phyloP scores from a whole-genome alignment of 345 rosid species.

The Barbarea vulgaris region DNA sequence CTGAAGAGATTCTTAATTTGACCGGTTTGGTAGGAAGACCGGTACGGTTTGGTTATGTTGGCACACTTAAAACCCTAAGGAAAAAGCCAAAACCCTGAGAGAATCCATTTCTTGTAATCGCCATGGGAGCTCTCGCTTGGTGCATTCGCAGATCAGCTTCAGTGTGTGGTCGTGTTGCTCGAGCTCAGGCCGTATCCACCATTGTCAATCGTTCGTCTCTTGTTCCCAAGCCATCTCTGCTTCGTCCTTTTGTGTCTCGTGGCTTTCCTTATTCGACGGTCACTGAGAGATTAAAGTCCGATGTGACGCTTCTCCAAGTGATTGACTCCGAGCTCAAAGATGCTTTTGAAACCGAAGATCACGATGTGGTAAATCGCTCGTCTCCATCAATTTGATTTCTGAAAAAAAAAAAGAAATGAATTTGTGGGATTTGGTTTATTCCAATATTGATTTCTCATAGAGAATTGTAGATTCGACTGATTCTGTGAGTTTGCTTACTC shows the following conservation, averaged over 20 bases:
- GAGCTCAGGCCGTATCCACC: constrained; percentile 42
- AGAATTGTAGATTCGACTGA: neutral
- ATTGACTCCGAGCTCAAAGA: constrained; percentile 66
- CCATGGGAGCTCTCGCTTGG: constrained; percentile 30
- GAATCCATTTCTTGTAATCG: constrained; percentile 9
- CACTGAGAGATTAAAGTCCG: constrained; percentile 42
- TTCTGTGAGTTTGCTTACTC: neutral
- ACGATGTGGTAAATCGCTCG: constrained; percentile 40
- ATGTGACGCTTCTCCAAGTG: constrained; percentile 58
- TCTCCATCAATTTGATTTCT: neutral
- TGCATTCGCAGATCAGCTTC: constrained; percentile 39
- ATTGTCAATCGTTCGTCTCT: constrained; percentile 40
- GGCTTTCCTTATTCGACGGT: constrained; percentile 46
- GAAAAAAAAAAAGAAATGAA: too few relatives aligned
- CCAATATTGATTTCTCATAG: constrained; percentile 3
- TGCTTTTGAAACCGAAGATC: constrained; percentile 55
- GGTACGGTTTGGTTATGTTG: neutral
- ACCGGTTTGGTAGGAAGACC: neutral
- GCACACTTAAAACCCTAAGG: constrained; percentile 20
- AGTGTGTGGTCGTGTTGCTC: constrained; percentile 45
- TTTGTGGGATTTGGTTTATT: neutral
- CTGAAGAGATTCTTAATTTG: neutral
- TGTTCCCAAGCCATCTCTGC: constrained; percentile 23
- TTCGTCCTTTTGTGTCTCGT: constrained; percentile 34
- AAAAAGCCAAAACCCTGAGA: constrained; percentile 1